Conservation (phyloP, 164 flowering plant genomes). For the Nymphaea thermarum region DNA sequence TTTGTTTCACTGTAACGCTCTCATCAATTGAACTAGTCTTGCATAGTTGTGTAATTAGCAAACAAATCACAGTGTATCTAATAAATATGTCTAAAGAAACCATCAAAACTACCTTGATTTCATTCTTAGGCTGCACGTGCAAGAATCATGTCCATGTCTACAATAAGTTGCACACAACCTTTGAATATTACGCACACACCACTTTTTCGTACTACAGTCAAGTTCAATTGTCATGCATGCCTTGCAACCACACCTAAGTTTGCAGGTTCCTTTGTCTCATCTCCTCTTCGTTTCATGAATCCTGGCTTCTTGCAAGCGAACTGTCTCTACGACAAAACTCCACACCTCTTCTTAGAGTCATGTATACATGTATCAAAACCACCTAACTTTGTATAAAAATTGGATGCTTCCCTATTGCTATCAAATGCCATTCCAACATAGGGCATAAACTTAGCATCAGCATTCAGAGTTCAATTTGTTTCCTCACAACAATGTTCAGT, state of each 20-base stretch:
- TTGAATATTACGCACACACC: not conserved
- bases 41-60: too few species aligned
- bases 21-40: too few species aligned
- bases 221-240: not conserved
- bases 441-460: not conserved
- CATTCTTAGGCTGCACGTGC: too few species aligned
- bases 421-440: not conserved
- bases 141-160: too few species aligned
- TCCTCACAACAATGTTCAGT: too few species aligned
- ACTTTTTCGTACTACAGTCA: not conserved
- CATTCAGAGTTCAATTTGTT: too few species aligned
- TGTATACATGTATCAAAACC: not conserved
- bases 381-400: not conserved
- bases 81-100: too few species aligned
- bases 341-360: not conserved
- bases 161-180: too few species aligned
- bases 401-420: not conserved
- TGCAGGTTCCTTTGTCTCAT: not conserved
- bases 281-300: not conserved
- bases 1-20: too few species aligned
- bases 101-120: too few species aligned
- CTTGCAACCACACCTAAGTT: not conserved
- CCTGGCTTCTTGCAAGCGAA: not conserved
- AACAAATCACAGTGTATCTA: too few species aligned
- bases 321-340: not conserved